These are phyloP conservation scores for Prosopis cineraria DNA, from an alignment of 306 rosid genomes.

Conservation along the genomic window DNA sequence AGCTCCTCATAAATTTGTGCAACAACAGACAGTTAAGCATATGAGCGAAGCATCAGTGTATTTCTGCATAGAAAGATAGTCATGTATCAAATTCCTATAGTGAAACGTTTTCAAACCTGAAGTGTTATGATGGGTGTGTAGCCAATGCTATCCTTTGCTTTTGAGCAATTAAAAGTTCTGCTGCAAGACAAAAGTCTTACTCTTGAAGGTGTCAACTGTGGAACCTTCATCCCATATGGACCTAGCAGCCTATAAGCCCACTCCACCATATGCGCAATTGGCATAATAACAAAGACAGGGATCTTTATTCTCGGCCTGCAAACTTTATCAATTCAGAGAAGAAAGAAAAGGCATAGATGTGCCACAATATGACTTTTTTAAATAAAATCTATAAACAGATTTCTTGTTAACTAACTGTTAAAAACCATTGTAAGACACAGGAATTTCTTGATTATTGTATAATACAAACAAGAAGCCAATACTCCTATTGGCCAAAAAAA, in stretches of 20 bases:
- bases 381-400: background rate
- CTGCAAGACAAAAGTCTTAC: slow-evolving; percentile 78
- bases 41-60: slow-evolving; percentile 11
- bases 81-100: slow-evolving; percentile 10
- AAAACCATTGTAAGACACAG: background rate
- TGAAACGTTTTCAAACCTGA: slow-evolving; percentile 55
- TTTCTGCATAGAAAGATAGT: slow-evolving; percentile 7
- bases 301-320: slow-evolving; percentile 90
- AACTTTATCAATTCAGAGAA: slow-evolving; percentile 45
- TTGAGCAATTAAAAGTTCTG: slow-evolving; percentile 82
- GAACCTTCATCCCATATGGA: slow-evolving; percentile 95
- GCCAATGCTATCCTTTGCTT: slow-evolving; percentile 83
- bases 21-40: slow-evolving; percentile 1
- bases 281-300: slow-evolving; percentile 79
- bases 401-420: background rate
- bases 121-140: slow-evolving; percentile 77
- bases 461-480: background rate
- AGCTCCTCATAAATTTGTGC: slow-evolving; percentile 3
- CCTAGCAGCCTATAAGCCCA: slow-evolving; percentile 75
- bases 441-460: background rate
- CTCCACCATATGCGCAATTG: slow-evolving; percentile 86
- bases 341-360: slow-evolving; percentile 21
- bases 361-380: background rate
- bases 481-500: too few relatives aligned
- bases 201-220: slow-evolving; percentile 96